Conservation (phyloP, 1,284 basidiomycete species). For the Ganoderma meredithae region DNA sequence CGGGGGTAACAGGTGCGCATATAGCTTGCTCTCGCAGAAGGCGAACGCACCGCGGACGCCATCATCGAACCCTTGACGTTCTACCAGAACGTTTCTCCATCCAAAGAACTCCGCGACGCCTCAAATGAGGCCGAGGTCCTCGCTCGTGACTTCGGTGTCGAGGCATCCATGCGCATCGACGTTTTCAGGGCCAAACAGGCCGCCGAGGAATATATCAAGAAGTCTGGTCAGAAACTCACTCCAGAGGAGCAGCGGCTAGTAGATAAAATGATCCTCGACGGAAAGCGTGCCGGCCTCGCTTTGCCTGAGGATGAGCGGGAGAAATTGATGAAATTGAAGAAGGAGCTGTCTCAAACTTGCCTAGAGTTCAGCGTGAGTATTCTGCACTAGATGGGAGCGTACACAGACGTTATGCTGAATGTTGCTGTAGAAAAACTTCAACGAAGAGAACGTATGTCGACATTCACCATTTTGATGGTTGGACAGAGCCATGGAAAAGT, state of each 20-base stretch:
- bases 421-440: constrained; percentile 77
- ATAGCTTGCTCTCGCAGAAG: constrained; percentile 62
- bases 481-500: not conserved
- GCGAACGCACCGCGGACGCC: constrained; percentile 61
- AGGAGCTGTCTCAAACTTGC: constrained; percentile 74
- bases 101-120: constrained; percentile 76
- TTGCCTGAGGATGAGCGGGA: constrained; percentile 69
- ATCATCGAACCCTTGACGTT: constrained; percentile 70
- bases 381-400: not conserved
- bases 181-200: constrained; percentile 75
- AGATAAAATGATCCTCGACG: constrained; percentile 80
- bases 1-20: constrained; percentile 15
- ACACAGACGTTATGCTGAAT: not conserved
- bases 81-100: constrained; percentile 81
- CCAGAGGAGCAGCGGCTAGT: constrained; percentile 75
- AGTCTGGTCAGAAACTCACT: constrained; percentile 61
- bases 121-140: constrained; percentile 76
- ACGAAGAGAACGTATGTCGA: constrained; percentile 76
- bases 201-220: constrained; percentile 72
- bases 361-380: constrained; percentile 74
- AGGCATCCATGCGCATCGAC: constrained; percentile 79
- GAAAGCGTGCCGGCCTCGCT: constrained; percentile 78
- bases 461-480: not conserved
- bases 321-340: constrained; percentile 65
- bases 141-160: constrained; percentile 71